phyloP scores from a whole-genome alignment of 495 filamentous ascomycete species.

The Talaromyces adpressus region DNA sequence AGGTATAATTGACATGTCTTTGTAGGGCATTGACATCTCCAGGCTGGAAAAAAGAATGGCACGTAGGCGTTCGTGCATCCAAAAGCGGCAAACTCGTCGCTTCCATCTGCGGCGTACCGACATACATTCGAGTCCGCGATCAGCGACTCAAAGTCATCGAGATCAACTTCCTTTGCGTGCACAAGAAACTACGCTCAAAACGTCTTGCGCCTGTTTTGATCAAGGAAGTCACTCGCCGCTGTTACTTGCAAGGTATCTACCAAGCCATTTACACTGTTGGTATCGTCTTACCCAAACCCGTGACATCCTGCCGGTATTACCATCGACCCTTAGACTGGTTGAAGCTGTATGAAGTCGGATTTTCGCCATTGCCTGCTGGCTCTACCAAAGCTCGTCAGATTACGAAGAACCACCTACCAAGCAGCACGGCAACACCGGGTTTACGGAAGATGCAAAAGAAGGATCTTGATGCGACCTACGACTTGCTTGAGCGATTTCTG shows the following conservation, averaged over 20 bases:
- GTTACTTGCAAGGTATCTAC: constrained; percentile 74
- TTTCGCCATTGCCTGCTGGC: constrained; percentile 71
- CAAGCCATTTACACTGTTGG: constrained; percentile 96
- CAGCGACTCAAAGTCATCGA: constrained; percentile 72
- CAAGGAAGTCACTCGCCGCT: constrained; percentile 90
- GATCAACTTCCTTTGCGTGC: constrained; percentile 95
- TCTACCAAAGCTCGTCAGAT: constrained; percentile 79
- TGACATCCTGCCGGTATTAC: constrained; percentile 89
- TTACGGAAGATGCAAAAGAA: constrained; percentile 74
- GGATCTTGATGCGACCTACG: constrained; percentile 71
- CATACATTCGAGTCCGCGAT: constrained; percentile 69
- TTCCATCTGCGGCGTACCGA: constrained; percentile 89
- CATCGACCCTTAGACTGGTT: constrained; percentile 90
- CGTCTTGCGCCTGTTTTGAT: constrained; percentile 88
- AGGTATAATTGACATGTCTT: no score
- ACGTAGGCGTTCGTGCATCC: constrained; percentile 79
- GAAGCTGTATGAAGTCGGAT: constrained; percentile 89
- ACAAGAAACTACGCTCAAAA: constrained; percentile 94
- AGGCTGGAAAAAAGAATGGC: constrained; percentile 94
- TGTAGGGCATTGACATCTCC: constrained; percentile 83
- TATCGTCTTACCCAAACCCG: constrained; percentile 78
- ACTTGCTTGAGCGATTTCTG: constrained; percentile 71
- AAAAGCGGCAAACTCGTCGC: constrained; percentile 78
- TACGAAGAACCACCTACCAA: constrained; percentile 69
- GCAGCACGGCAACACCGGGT: constrained; percentile 59